Conservation (phyloP, 305 asterid species). For the Fraxinus sp. region DNA sequence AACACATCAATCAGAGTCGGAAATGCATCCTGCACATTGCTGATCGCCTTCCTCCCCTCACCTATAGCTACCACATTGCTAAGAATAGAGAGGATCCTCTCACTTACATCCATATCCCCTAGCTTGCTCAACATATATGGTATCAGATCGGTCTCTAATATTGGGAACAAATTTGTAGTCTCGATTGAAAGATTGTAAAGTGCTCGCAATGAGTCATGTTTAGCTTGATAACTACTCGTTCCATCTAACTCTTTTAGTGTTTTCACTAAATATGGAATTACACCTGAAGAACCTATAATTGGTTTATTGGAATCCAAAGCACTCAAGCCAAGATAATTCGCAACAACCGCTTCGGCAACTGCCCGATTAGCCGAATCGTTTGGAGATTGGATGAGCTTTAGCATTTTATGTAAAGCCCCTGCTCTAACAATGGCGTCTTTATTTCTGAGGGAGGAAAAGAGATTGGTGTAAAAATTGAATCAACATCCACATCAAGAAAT, state of each 20-base stretch:
- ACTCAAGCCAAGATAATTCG: slow-evolving; percentile 80
- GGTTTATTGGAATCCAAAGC: slow-evolving; percentile 78
- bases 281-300: slow-evolving; percentile 76
- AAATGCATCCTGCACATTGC: slow-evolving; percentile 48
- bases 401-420: slow-evolving; percentile 81
- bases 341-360: slow-evolving; percentile 63
- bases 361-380: slow-evolving; percentile 25
- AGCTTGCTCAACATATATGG: slow-evolving; percentile 47
- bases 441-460: slow-evolving; percentile 49
- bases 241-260: slow-evolving; percentile 32
- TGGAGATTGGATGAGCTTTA: slow-evolving; percentile 50
- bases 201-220: slow-evolving; percentile 68
- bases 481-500: not conserved
- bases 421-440: slow-evolving; percentile 84
- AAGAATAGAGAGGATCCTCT: slow-evolving; percentile 66
- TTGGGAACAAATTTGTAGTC: slow-evolving; percentile 38
- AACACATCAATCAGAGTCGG: slow-evolving; percentile 60
- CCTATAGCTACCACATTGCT: slow-evolving; percentile 59
- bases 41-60: slow-evolving; percentile 65
- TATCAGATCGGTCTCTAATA: slow-evolving; percentile 55
- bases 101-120: slow-evolving; percentile 70
- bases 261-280: slow-evolving; percentile 54
- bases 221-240: slow-evolving; percentile 35
- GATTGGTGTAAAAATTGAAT: not conserved
- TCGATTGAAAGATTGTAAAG: slow-evolving; percentile 76